Base-by-base conservation (phyloP, 306 rosid genomes). In the Fagus sylvatica region DNA sequence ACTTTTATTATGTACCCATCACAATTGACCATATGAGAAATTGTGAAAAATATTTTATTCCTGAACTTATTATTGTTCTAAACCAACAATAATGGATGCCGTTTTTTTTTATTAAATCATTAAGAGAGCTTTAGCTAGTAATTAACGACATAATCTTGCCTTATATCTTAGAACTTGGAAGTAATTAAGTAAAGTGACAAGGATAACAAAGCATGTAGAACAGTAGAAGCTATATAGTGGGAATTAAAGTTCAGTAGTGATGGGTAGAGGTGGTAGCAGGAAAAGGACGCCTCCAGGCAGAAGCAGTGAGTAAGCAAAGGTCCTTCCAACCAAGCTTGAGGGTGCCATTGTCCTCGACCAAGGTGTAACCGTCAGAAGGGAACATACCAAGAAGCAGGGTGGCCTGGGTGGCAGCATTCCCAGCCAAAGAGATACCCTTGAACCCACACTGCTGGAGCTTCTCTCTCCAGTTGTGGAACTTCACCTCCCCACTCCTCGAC, bases 241-340 rank as follows among this genome's bases (percentile, higher is more conserved):
- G 36, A 32, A 12, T 12, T 7, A 60, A 6, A 30, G 17, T 28
- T 39, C 51, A 66, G 19, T 66, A 66, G 51, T 17, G 9, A 39
- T 15, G 49, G 60, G 88, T 69, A 56, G 83, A 57, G 32, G 77
- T 36, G 59, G 72, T 19, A 22, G 36, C 69, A 72, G 86, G 93
- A 17, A 81, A 94, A 2, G 94, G 88, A 11, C 97, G 99, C 65
- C 93, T 89, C 99, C 99, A 95, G 59, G 99, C 99, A 8, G 99
- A 95, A 73, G 99, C 99, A 39, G 99, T 95, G 65, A 95, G 97
- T 88, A 95, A 87, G 76, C 98, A 93, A 43, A 95, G 99, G 69
- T 95, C 99, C 69, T 95, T 95, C 99, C 99, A 95, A 62, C 99
- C 99, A 70, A 95, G 94, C 81, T 93, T 95, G 59, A 95, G 93